Conservation (phyloP, 2,329 filamentous ascomycete species). For the Beauveria bassiana region DNA sequence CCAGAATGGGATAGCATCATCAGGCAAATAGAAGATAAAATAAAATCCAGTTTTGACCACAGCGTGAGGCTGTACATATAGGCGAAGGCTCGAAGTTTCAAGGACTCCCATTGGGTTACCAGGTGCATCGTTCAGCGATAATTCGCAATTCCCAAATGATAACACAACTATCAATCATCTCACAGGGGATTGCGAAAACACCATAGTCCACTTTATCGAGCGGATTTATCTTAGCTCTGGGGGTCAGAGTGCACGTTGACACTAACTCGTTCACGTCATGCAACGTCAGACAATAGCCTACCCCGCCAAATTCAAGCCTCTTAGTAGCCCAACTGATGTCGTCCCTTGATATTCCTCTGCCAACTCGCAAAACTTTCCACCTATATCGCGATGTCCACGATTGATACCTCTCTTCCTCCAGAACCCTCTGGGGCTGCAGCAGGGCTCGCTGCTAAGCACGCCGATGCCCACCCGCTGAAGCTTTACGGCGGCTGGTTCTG, state of each 20-base stretch:
- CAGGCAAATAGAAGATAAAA: neutral
- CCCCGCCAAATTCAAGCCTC: neutral
- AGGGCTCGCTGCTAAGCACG: constrained; percentile 36
- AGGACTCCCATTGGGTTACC: neutral
- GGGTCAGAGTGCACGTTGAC: neutral
- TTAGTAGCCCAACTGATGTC: neutral
- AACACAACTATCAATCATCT: too few species aligned
- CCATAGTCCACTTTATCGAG: too few species aligned
- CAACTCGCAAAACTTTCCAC: neutral
- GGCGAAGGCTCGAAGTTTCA: neutral
- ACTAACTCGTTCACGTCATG: neutral
- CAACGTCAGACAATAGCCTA: neutral
- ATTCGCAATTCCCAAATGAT: too few species aligned
- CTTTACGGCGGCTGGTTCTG: constrained; percentile 73
- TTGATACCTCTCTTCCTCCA: constrained; percentile 41
- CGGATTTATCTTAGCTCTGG: neutral
- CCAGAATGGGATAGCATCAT: neutral
- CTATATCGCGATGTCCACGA: constrained; percentile 28
- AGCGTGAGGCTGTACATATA: too few species aligned
- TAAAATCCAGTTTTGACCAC: neutral
- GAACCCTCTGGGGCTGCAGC: constrained; percentile 43
- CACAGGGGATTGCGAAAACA: too few species aligned
- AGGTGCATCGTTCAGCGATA: neutral
- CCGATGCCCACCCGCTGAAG: constrained; percentile 45
- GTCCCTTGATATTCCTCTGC: neutral